Percentiles rank a stretch among this genome's conserved stretches.
Evolutionary conservation across 2,329 filamentous ascomycete species (phyloP).

Genomic region (Emergomyces orientalis): DNA sequence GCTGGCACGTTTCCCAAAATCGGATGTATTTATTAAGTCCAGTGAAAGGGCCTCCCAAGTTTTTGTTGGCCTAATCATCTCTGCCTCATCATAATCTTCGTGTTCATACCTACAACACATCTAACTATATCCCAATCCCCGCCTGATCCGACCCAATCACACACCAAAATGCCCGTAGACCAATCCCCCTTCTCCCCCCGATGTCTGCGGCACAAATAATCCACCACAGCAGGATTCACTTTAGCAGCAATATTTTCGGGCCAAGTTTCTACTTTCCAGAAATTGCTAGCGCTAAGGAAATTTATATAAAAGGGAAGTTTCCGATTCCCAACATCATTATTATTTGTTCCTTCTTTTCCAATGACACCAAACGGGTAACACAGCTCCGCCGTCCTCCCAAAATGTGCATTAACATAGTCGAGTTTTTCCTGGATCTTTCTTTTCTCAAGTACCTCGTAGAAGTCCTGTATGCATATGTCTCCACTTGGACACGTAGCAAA

Average conservation of each 20-base stretch:
- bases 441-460: constrained; percentile 74
- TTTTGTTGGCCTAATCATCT: constrained; percentile 1
- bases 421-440: constrained; percentile 75
- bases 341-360: neutral
- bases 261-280: constrained; percentile 88
- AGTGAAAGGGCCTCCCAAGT: neutral
- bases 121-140: constrained; percentile 86
- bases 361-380: constrained; percentile 34
- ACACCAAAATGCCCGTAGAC: constrained; percentile 78
- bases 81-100: constrained; percentile 41
- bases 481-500: constrained; percentile 62
- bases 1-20: neutral
- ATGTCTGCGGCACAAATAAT: constrained; percentile 49
- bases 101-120: constrained; percentile 87
- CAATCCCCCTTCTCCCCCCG: constrained; percentile 54
- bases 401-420: constrained; percentile 59
- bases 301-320: constrained; percentile 69
- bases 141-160: constrained; percentile 80
- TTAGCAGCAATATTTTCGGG: constrained; percentile 82
- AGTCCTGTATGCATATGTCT: constrained; percentile 80
- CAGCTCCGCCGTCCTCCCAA: constrained; percentile 57
- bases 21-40: neutral
- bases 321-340: constrained; percentile 34
- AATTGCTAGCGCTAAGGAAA: constrained; percentile 84
- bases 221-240: constrained; percentile 67